Conservation (phyloP, 352 stramenopile genomes). For the Pythium insidiosum region DNA sequence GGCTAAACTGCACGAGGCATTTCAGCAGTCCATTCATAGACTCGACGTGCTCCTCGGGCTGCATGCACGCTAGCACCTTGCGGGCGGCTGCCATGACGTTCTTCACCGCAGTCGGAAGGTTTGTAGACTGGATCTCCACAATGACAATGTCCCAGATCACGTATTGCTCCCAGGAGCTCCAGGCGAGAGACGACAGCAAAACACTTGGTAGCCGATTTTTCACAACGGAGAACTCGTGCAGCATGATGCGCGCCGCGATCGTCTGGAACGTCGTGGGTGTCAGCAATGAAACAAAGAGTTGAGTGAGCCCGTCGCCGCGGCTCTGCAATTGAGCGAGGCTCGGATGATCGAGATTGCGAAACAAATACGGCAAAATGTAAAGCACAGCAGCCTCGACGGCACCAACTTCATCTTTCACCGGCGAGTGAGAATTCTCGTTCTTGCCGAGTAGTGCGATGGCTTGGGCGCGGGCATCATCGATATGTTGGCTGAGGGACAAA, state of each 20-base stretch:
- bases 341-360: slow-evolving; percentile 52
- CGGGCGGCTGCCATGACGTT: slow-evolving; percentile 58
- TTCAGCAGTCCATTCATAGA: slow-evolving; percentile 71
- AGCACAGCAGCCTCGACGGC: slow-evolving; percentile 52
- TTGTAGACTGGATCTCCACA: slow-evolving; percentile 45
- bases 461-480: slow-evolving; percentile 64
- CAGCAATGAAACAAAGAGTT: slow-evolving; percentile 51
- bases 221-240: slow-evolving; percentile 74
- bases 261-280: slow-evolving; percentile 51
- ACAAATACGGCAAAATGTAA: slow-evolving; percentile 59
- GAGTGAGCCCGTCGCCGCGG: slow-evolving; percentile 58
- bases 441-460: slow-evolving; percentile 49
- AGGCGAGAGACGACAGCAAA: slow-evolving; percentile 66
- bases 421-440: slow-evolving; percentile 2
- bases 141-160: slow-evolving; percentile 74
- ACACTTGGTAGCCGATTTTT: slow-evolving; percentile 61
- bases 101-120: slow-evolving; percentile 22
- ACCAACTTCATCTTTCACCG: slow-evolving; percentile 44
- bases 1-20: slow-evolving; percentile 61
- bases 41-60: slow-evolving; percentile 58
- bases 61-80: slow-evolving; percentile 71
- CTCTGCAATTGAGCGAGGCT: slow-evolving; percentile 50
- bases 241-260: slow-evolving; percentile 50
- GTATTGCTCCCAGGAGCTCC: slow-evolving; percentile 81
- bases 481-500: slow-evolving; percentile 61